Percentiles rank a stretch among this genome's conserved stretches.
These are phyloP conservation scores for Yamadazyma dushanensis DNA, from an alignment of 1,139 yeast genomes.

Conservation along the genomic window DNA sequence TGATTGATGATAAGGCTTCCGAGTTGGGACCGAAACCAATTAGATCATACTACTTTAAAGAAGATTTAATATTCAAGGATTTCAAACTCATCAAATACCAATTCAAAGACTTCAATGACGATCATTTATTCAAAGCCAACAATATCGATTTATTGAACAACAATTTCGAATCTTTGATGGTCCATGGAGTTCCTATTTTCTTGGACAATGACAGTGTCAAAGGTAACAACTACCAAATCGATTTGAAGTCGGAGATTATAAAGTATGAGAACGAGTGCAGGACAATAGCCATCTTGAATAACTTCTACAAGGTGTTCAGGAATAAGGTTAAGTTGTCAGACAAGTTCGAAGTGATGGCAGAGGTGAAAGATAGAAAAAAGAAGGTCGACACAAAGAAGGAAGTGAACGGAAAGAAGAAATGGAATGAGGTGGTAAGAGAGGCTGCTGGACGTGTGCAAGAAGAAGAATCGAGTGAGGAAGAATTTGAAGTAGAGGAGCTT, in stretches of 20 bases:
- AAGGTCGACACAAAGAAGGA: not conserved
- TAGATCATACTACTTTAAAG: constrained; percentile 58
- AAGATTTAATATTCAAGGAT: constrained; percentile 64
- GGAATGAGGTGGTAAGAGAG: constrained; percentile 3
- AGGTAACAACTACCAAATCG: constrained; percentile 2
- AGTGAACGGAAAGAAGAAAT: constrained; percentile 1
- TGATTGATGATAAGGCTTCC: not conserved
- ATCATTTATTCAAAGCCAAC: constrained; percentile 32
- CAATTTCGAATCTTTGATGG: constrained; percentile 23
- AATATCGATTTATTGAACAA: constrained; percentile 36
- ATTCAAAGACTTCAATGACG: constrained; percentile 62
- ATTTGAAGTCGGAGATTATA: constrained; percentile 4
- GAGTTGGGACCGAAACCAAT: constrained; percentile 22
- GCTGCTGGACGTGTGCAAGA: no score
- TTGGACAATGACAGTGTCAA: constrained; percentile 21
- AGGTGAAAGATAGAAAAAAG: constrained; percentile 8
- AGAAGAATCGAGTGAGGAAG: constrained; percentile 7
- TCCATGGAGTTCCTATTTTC: constrained; percentile 27
- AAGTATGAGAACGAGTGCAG: constrained; percentile 11
- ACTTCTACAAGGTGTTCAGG: constrained; percentile 5
- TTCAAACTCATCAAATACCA: constrained; percentile 54
- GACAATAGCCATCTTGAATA: constrained; percentile 9
- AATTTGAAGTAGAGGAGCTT: constrained; percentile 8
- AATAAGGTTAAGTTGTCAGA: constrained; percentile 4
- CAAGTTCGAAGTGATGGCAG: constrained; percentile 4